Base-by-base conservation (phyloP, 352 stramenopile genomes). In the Discostella stelligera region DNA sequence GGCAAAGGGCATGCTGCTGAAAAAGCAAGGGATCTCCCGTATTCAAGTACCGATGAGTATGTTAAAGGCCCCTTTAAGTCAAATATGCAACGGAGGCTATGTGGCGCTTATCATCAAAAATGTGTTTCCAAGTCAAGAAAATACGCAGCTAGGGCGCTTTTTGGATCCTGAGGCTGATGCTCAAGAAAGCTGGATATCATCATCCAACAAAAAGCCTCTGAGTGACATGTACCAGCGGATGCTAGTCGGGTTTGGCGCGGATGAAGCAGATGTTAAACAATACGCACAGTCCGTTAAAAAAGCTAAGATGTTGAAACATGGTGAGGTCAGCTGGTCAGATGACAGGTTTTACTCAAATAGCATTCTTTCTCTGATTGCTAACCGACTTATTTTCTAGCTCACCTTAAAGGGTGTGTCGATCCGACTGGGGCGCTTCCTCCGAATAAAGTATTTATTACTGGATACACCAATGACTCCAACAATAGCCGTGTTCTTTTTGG, bases 31-130 rank as follows among this genome's bases (percentile, higher is more conserved):
- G 10, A 84, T 87, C 9, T 21, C 67, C 37, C n/a, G 13, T 18
- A 84, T 84, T 58, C 77, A 89, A 66, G 58, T 88, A 25, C 74
- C 78, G 13, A 14, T 39, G 20, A 84, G 71, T 25, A 89, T 89
- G 82, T 55, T 79, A 16, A 89, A 89, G 71, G 82, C 68, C 13
- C 18, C 25, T 25, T 49, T 74, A 20, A 30, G 37, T 21, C 58
- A 56, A 4, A 56, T 13, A 14, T 50, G 75, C 39, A 23, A 53
- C 14, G 60, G 72, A 3, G 72, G 11, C 9, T 71, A 30, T 18
- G 59, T 49, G 13, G 54, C 49, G 5, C 48, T 77, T 16, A 32
- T 77, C 2, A 32, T 77, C 18, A 77, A 72, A 52, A 71, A 71
- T 66, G 20, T 18, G 0, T 77, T 67, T 59, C 69, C 69, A 32